phyloP scores from a whole-genome alignment of 495 filamentous ascomycete species.

The Hypoxylon intermedium region DNA sequence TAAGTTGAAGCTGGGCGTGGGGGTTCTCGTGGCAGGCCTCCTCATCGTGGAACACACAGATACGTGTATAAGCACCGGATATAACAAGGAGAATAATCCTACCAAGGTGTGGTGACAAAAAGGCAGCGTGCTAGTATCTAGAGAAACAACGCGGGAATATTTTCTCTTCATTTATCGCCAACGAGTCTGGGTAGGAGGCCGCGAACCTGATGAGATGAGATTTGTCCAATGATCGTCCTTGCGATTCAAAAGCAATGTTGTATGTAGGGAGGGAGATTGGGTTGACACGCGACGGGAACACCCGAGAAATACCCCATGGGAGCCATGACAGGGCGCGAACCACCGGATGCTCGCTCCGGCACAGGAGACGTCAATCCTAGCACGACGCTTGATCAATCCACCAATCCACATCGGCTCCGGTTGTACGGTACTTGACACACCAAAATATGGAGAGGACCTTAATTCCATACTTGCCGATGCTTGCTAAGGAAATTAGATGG shows the following conservation, averaged over 20 bases:
- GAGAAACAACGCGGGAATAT: neutral
- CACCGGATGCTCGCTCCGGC: slow-evolving; percentile 26
- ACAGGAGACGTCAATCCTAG: slow-evolving; percentile 25
- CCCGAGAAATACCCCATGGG: slow-evolving; percentile 7
- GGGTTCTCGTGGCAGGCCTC: slow-evolving; percentile 17
- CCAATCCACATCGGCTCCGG: slow-evolving; percentile 35
- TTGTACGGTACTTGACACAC: slow-evolving; percentile 26
- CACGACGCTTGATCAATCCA: slow-evolving; percentile 1
- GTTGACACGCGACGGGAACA: slow-evolving; percentile 27
- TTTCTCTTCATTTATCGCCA: neutral
- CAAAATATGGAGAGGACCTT: slow-evolving; percentile 1
- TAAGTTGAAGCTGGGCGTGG: slow-evolving; percentile 23
- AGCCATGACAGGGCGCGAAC: slow-evolving; percentile 20
- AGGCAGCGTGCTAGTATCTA: no score
- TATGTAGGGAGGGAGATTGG: slow-evolving; percentile 3
- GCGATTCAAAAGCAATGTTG: neutral
- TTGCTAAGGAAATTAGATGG: slow-evolving; percentile 10
- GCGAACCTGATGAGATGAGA: neutral
- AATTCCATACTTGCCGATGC: slow-evolving; percentile 27
- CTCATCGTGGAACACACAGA: neutral
- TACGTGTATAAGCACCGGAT: no score
- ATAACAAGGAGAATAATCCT: no score
- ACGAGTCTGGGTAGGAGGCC: neutral
- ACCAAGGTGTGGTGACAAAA: no score
- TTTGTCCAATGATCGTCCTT: slow-evolving; percentile 14